A percentile compares a stretch with the other conserved stretches of the same genome.
Evolutionary conservation across 192 early-diverging fungal species (phyloP).

Genomic region (Mortierella hygrophila): DNA sequence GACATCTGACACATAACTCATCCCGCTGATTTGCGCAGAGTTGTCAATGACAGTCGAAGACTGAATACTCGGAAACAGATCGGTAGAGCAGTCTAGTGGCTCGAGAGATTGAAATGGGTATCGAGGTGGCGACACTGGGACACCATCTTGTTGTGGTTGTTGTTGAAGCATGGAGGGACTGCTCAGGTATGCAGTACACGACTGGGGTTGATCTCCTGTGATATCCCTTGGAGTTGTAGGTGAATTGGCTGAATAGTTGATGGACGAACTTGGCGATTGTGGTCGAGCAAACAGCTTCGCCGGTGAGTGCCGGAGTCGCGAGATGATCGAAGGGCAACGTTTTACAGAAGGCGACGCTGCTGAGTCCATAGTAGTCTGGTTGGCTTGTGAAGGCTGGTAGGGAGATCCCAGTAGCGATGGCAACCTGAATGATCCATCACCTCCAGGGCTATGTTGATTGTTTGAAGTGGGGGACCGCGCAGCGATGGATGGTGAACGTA

Average conservation of each 20-base stretch:
- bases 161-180: background rate
- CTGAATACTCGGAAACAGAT: slow-evolving; percentile 24
- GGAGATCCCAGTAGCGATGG: background rate
- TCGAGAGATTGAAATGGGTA: slow-evolving; percentile 11
- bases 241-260: background rate
- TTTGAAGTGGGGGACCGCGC: background rate
- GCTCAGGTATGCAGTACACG: background rate
- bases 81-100: slow-evolving; percentile 34
- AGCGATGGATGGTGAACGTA: slow-evolving; percentile 2
- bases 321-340: background rate
- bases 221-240: background rate
- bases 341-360: background rate
- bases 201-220: background rate
- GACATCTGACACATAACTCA: background rate
- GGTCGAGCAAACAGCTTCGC: slow-evolving; percentile 21
- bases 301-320: slow-evolving; percentile 9
- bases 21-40: background rate
- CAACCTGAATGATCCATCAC: background rate
- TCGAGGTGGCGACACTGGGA: background rate
- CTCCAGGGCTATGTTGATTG: background rate
- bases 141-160: background rate
- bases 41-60: background rate
- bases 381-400: background rate
- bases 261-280: background rate
- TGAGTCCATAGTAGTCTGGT: background rate